Base-by-base conservation (phyloP, 129 eudicot genomes). In the Erigeron canadensis region DNA sequence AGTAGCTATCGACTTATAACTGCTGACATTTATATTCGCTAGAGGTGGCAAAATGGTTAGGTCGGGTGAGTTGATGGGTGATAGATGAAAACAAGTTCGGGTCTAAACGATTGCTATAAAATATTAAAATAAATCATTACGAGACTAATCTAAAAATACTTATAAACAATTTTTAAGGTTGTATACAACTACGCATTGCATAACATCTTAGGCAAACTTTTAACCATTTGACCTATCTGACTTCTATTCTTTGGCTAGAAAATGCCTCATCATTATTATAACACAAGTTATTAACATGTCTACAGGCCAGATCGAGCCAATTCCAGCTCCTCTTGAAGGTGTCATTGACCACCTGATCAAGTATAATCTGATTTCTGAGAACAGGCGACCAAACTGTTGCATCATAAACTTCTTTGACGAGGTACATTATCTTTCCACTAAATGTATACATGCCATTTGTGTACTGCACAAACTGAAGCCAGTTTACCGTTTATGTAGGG, bases 331-430 rank as follows among this genome's bases (percentile, higher is more conserved):
- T 79, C 87, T 94, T 22, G 96, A 85, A 77, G 85, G 86, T 61
- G 85, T 89, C 38, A 82, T 94, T 10, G 86, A 84, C 70, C 98
- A 89, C 81, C 82, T 94, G 80, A 77, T 87, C 17, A 85, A 84
- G 80, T 86, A 90, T 84, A 88, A 81, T 78, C 46, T 94, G n/a
- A 75, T 94, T 37, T 83, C 98, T 21, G 97, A 94, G 78, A 87
- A 81, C 56, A 81, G 87, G 71, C 87, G 79, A 80, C 98, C 98
- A 59, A 94, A 90, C 69, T 83, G 98, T 77, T 94, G 98, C 84
- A 87, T 94, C 65, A 87, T 94, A 50, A 94, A 86, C 90, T 94
- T 83, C 68, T 94, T 94, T 41, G 97, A 94, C 44, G 97, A 94
- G 97, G 98, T 94, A 83, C 15, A 16, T 16, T 40, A 42, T 7